A percentile compares a stretch with the other conserved stretches of the same genome.
These are phyloP conservation scores for Aechmea fasciata DNA, from an alignment of 176 grass and related monocot species.

Conservation along the genomic window DNA sequence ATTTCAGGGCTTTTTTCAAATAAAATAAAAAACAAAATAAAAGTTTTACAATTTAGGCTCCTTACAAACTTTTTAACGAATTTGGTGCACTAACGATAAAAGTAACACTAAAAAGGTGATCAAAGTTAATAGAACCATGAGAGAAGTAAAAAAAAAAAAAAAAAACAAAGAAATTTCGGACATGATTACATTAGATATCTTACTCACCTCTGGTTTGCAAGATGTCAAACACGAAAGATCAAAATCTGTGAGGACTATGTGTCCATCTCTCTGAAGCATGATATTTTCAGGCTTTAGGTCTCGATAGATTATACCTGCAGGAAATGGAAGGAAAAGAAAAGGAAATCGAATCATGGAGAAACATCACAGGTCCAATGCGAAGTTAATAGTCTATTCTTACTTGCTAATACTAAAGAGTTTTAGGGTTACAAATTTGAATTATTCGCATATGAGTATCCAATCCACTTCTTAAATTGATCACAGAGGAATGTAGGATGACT, in stretches of 20 bases:
- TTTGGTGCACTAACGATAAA: too few species aligned
- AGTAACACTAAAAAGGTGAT: too few species aligned
- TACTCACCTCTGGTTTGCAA: slow-evolving; percentile 59
- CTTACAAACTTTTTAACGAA: too few species aligned
- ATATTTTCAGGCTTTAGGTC: slow-evolving; percentile 96
- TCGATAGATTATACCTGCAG: slow-evolving; percentile 81
- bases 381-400: not conserved
- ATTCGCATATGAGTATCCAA: too few species aligned
- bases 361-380: not conserved
- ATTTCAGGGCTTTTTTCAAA: too few species aligned
- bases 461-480: not conserved
- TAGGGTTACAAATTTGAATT: too few species aligned
- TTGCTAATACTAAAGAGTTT: too few species aligned
- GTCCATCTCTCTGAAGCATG: slow-evolving; percentile 68
- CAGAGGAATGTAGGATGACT: not conserved
- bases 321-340: not conserved
- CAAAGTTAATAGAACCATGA: not conserved
- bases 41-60: too few species aligned
- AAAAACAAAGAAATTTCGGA: not conserved
- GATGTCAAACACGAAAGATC: slow-evolving; percentile 86
- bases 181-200: slow-evolving; percentile 1
- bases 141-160: not conserved
- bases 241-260: slow-evolving; percentile 80
- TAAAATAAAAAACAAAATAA: too few species aligned
- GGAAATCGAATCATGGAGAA: not conserved